Percentiles rank a stretch among this genome's conserved stretches.
These are phyloP conservation scores for Arthrocladium fulminans DNA, from an alignment of 2,329 filamentous ascomycete genomes.

Conservation along the genomic window DNA sequence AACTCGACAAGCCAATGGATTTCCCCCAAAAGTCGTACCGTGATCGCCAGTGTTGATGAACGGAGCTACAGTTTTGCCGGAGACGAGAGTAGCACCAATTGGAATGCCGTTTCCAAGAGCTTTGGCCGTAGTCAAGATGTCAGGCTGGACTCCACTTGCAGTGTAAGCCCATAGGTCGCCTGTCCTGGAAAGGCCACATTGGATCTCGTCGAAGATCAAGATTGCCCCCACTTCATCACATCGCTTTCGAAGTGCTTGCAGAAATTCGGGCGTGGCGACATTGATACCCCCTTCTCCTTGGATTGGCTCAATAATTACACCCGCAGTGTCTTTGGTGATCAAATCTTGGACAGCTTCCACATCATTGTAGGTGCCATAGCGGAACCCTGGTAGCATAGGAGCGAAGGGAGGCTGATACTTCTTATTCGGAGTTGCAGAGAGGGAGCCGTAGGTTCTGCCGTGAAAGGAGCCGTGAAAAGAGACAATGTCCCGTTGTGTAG, in stretches of 20 bases:
- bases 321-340: constrained; percentile 78
- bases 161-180: constrained; percentile 82
- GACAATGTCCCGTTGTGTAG: constrained; percentile 71
- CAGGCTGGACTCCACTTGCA: constrained; percentile 62
- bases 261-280: constrained; percentile 71
- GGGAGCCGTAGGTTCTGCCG: constrained; percentile 85
- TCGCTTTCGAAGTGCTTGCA: constrained; percentile 70
- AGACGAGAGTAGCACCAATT: constrained; percentile 71
- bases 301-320: constrained; percentile 93
- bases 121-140: constrained; percentile 90
- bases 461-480: constrained; percentile 92
- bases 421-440: constrained; percentile 94
- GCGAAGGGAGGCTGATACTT: constrained; percentile 95
- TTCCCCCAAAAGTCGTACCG: constrained; percentile 89
- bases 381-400: constrained; percentile 92
- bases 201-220: constrained; percentile 92
- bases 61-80: constrained; percentile 54
- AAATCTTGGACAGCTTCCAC: constrained; percentile 60
- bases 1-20: constrained; percentile 74
- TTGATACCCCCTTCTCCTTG: constrained; percentile 94
- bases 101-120: constrained; percentile 94
- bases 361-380: constrained; percentile 79
- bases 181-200: constrained; percentile 83
- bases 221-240: constrained; percentile 83
- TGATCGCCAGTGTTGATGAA: constrained; percentile 72